Conservation (phyloP, 345 rosid species). For the Gossypium turneri region DNA sequence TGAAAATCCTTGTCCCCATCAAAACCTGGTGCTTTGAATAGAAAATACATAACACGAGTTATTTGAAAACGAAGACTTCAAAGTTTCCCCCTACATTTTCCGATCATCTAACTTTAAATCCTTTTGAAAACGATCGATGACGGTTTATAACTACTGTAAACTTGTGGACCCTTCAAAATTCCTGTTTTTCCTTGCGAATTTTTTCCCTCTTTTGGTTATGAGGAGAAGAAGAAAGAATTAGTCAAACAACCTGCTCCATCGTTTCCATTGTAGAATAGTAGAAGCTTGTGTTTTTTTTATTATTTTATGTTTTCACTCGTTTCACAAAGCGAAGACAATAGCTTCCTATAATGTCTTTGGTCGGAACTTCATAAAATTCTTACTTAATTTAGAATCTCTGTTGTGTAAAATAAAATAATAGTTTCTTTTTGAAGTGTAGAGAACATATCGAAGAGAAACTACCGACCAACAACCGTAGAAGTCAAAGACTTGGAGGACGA, state of each 20-base stretch:
- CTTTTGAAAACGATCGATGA: neutral
- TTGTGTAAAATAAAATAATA: no score
- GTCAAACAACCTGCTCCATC: neutral
- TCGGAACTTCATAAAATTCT: no score
- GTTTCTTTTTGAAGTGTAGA: neutral
- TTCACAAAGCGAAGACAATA: neutral
- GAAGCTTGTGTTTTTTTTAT: no score
- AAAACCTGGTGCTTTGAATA: neutral
- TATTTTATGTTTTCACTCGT: no score
- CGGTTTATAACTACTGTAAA: neutral
- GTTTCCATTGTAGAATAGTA: neutral
- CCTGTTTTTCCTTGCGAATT: no score
- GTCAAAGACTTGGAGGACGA: neutral
- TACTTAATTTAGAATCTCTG: no score
- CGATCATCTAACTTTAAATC: neutral
- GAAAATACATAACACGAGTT: constrained; percentile 1
- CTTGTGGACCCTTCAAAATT: neutral
- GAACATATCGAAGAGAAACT: neutral
- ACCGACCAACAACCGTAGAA: neutral
- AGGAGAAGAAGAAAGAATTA: neutral
- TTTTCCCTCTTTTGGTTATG: neutral
- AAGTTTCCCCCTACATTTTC: neutral
- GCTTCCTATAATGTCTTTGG: neutral
- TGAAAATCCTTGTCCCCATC: constrained; percentile 1
- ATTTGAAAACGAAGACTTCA: neutral